Conservation (phyloP, 1,284 basidiomycete genomes). For the Austroboletus niveus region DNA sequence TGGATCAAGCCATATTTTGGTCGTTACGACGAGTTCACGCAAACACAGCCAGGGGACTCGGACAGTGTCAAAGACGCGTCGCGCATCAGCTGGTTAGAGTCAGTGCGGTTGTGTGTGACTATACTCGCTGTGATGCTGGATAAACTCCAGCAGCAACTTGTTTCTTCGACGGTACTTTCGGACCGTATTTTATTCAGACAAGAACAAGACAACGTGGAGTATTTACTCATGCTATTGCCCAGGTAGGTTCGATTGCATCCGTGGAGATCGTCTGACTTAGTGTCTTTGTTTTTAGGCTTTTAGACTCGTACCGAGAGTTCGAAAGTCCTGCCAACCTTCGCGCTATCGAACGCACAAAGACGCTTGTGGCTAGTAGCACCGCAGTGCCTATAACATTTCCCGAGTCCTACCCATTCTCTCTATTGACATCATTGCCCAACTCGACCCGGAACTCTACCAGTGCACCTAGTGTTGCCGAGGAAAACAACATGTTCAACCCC, state of each 20-base stretch:
- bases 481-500: slow-evolving; percentile 64
- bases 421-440: slow-evolving; percentile 69
- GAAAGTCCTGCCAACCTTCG: slow-evolving; percentile 64
- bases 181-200: slow-evolving; percentile 65
- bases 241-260: slow-evolving; percentile 46
- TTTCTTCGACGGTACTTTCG: slow-evolving; percentile 60
- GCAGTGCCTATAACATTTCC: slow-evolving; percentile 85
- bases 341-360: slow-evolving; percentile 69
- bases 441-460: slow-evolving; percentile 44
- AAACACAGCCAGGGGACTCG: slow-evolving; percentile 59
- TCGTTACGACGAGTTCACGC: slow-evolving; percentile 79
- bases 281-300: slow-evolving; percentile 16
- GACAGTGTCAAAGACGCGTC: slow-evolving; percentile 69
- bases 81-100: slow-evolving; percentile 89
- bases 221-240: slow-evolving; percentile 82
- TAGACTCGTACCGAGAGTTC: slow-evolving; percentile 88
- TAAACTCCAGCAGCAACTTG: slow-evolving; percentile 80
- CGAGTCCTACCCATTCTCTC: slow-evolving; percentile 89
- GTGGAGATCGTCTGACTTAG: slow-evolving; percentile 11
- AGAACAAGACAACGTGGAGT: slow-evolving; percentile 94
- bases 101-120: slow-evolving; percentile 79
- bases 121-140: slow-evolving; percentile 91
- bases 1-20: slow-evolving; percentile 98
- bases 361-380: slow-evolving; percentile 60
- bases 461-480: slow-evolving; percentile 41